Evolutionary conservation across 2,329 filamentous ascomycete species (phyloP).

Genomic region (Aschersonia sp.): DNA sequence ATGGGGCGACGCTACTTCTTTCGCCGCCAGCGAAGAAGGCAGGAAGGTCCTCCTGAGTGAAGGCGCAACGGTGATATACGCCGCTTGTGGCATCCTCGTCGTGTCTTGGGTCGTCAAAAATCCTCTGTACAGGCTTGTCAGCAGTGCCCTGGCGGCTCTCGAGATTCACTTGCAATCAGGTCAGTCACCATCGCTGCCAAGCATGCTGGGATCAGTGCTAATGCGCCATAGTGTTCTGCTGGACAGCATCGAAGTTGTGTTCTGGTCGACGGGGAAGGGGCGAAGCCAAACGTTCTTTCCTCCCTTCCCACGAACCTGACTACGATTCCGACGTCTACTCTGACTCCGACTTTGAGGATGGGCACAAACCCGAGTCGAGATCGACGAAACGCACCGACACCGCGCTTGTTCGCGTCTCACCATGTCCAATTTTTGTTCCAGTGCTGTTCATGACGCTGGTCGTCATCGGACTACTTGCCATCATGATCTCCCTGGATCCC

Average conservation of each 20-base stretch:
- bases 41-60: constrained; percentile 17
- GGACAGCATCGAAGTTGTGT: not conserved
- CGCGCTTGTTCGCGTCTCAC: constrained; percentile 5
- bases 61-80: constrained; percentile 11
- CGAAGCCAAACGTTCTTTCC: constrained; percentile 1
- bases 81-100: constrained; percentile 9
- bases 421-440: constrained; percentile 5
- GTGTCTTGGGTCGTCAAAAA: constrained; percentile 11
- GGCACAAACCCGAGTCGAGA: not conserved
- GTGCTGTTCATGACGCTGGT: constrained; percentile 7
- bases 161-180: constrained; percentile 9
- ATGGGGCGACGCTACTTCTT: constrained; percentile 15
- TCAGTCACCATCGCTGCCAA: constrained; percentile 6
- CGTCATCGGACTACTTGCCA: constrained; percentile 8
- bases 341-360: constrained; percentile 5
- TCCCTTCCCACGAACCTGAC: constrained; percentile 3
- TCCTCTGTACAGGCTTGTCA: constrained; percentile 10
- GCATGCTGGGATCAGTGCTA: not conserved
- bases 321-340: constrained; percentile 3
- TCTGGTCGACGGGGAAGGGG: not conserved
- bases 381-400: not conserved
- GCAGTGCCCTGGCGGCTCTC: constrained; percentile 8
- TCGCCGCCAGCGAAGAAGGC: constrained; percentile 15
- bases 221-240: constrained; percentile 1
- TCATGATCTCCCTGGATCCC: constrained; percentile 12